Percentiles rank a stretch among this genome's conserved stretches.
Evolutionary conservation across 1,284 basidiomycete genomes (phyloP).

Genomic region (Ganoderma boninense): DNA sequence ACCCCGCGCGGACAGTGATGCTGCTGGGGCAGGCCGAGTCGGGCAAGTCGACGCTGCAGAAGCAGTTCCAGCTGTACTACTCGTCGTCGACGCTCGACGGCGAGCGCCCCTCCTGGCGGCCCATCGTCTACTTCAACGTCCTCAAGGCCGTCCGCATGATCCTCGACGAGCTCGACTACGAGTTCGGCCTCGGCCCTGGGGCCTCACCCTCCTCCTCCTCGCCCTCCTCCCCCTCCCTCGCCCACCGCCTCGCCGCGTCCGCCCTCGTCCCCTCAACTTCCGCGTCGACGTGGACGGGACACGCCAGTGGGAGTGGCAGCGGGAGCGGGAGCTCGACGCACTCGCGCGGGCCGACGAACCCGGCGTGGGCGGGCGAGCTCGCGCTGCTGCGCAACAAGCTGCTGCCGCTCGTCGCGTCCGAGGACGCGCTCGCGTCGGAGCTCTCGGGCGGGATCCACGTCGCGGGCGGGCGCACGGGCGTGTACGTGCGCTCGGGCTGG

Average conservation of each 20-base stretch:
- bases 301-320: constrained; percentile 31
- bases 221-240: constrained; percentile 18
- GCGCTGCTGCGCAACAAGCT: constrained; percentile 62
- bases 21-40: constrained; percentile 81
- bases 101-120: constrained; percentile 77
- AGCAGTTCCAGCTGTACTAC: constrained; percentile 84
- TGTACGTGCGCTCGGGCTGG: constrained; percentile 75
- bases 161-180: constrained; percentile 74
- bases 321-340: constrained; percentile 32
- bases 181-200: constrained; percentile 48
- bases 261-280: constrained; percentile 14
- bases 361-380: constrained; percentile 54
- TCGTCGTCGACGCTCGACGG: constrained; percentile 72
- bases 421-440: constrained; percentile 72
- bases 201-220: constrained; percentile 11
- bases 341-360: constrained; percentile 29
- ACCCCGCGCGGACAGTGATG: constrained; percentile 35
- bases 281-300: constrained; percentile 14
- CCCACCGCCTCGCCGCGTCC: background rate
- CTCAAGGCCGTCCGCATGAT: constrained; percentile 81
- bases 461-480: constrained; percentile 63
- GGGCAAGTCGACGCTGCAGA: constrained; percentile 76
- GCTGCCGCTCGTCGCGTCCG: constrained; percentile 70
- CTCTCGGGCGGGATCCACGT: constrained; percentile 70
- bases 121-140: constrained; percentile 83